These are phyloP conservation scores for Sungouiella blattae DNA, from an alignment of 805 yeast species.

Conservation along the genomic window DNA sequence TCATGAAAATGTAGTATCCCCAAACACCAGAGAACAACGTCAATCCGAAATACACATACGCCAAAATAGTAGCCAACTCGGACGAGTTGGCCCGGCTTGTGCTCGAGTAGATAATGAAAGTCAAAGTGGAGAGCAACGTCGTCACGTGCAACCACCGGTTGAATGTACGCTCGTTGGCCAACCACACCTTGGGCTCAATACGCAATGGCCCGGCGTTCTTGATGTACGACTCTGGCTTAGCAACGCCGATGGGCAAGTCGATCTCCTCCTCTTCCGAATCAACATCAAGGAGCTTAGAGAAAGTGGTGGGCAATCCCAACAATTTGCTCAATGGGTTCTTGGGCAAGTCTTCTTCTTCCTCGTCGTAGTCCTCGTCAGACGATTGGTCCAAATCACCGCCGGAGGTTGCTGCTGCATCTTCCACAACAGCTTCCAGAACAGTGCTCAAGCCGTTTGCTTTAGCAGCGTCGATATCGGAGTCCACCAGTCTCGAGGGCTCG, in stretches of 20 bases:
- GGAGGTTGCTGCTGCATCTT: constrained; percentile 12
- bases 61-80: constrained; percentile 61
- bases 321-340: constrained; percentile 16
- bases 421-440: constrained; percentile 8
- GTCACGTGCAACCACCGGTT: constrained; percentile 93
- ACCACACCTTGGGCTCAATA: constrained; percentile 97
- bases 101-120: constrained; percentile 79
- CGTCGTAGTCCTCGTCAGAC: constrained; percentile 34
- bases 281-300: constrained; percentile 49
- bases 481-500: constrained; percentile 16
- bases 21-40: constrained; percentile 83
- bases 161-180: constrained; percentile 97
- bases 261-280: constrained; percentile 85
- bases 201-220: constrained; percentile 89
- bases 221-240: constrained; percentile 71
- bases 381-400: constrained; percentile 23
- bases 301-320: constrained; percentile 23
- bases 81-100: constrained; percentile 64
- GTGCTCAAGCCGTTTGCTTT: background rate
- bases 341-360: constrained; percentile 17
- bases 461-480: background rate
- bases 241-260: constrained; percentile 83
- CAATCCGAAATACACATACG: constrained; percentile 75
- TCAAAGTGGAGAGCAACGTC: constrained; percentile 75
- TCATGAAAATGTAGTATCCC: constrained; percentile 79